Evolutionary conservation across 805 yeast species (phyloP).

Genomic region (Yarrowia sp.): DNA sequence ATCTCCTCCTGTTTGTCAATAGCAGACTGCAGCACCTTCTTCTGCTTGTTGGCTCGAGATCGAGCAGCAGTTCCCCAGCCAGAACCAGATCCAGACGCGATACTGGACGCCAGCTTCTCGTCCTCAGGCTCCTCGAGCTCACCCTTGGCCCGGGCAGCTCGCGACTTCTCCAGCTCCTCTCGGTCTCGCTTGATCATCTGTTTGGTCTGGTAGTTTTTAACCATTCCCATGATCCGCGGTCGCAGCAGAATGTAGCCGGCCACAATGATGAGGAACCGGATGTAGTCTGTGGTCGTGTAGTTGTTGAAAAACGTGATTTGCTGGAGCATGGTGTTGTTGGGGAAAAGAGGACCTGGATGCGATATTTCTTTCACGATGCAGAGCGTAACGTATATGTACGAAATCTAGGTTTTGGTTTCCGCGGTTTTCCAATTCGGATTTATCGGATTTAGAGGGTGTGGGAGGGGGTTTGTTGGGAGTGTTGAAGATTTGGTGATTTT

Average conservation of each 20-base stretch:
- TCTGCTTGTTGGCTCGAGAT: conserved; percentile 9
- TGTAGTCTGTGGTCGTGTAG: conserved; percentile 22
- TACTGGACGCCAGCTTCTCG: conserved; percentile 60
- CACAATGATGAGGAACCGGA: conserved; percentile 25
- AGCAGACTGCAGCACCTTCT: conserved; percentile 2
- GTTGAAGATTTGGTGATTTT: no score
- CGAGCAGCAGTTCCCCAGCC: conserved; percentile 26
- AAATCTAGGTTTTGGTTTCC: not conserved
- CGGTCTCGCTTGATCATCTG: conserved; percentile 23
- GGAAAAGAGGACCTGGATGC: not conserved
- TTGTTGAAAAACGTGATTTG: conserved; percentile 19
- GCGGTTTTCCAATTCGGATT: not conserved
- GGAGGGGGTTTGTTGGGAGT: not conserved
- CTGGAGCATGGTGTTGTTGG: conserved; percentile 12
- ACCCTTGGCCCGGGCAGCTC: not conserved
- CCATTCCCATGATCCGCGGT: conserved; percentile 21
- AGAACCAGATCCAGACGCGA: conserved; percentile 50
- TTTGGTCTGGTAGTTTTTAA: conserved; percentile 23
- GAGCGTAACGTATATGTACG: not conserved
- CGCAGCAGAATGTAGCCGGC: conserved; percentile 24
- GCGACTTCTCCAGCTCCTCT: not conserved
- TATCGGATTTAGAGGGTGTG: not conserved
- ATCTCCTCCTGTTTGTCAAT: conserved; percentile 5
- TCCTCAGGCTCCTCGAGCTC: conserved; percentile 2
- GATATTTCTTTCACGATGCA: not conserved